Evolutionary conservation across 176 grass and related monocot species (phyloP), one percentile per base, ranked within the genome.

Genomic region (Eragrostis nindensis): DNA sequence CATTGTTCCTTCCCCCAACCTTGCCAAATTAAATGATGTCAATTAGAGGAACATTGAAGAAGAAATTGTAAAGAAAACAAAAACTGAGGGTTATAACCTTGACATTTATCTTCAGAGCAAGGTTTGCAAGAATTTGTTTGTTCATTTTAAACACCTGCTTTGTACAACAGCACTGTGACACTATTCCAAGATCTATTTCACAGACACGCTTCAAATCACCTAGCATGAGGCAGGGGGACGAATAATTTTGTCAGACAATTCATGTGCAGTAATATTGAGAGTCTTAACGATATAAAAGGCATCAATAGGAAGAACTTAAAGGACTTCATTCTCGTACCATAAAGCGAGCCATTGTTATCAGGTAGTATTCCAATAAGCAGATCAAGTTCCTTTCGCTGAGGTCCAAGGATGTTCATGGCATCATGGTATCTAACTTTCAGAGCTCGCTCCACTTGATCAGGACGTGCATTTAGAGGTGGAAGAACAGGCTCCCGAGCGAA

Each of bases 71-170:
- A 63, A 32, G 60, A 22, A 45, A 55, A 21, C 12, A 52, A 39
- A 60, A 25, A 47, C 21, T 47, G 65, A 56, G 30, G 49, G 13
- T 26, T 68, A 32, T 52, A 9, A 94, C 94, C 94, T 97, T 97
- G n/a, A 98, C 95, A 82, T 98, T 98, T 88, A 98, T 98, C 81
- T 98, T 98, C 38, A 98, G 79, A 62, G 95, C 82, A 69, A 98
- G 89, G 80, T 97, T 97, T 81, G 94, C 94, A 5, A 97, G 85
- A 32, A 94, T 92, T 29, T 98, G 95, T 55, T 83, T 94, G 61
- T 75, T 92, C 83, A 87, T 94, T 59, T 73, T 93, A 45, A 90
- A 90, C 48, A 97, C 92, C 61, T 97, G 94, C 87, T 97, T 97
- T 0, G 89, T 90, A 13, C 87, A 82, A 79, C 87, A 90, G 59